Base-by-base conservation (phyloP, 495 filamentous ascomycete genomes). In the Penicillium silybi region DNA sequence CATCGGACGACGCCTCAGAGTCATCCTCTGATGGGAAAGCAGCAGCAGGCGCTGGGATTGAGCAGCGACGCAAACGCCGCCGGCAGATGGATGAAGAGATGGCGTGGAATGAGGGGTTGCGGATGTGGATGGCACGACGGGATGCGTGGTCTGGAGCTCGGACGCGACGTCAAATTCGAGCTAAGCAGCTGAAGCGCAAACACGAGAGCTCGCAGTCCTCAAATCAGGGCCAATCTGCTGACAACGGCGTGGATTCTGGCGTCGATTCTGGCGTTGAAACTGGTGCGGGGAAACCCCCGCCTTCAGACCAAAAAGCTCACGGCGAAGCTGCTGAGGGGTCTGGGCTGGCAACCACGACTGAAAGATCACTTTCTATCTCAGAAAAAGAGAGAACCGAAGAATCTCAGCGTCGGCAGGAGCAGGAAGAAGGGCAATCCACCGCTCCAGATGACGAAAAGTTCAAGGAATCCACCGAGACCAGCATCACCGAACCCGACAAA, bases 131-230 rank as follows among this genome's bases (percentile, higher is more conserved):
- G 41, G 80, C 80, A 29, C 74, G 89, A 44, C 80, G 93, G 37
- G 82, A 97, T 70, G 85, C 82, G 15, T 98, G 93, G 93, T 87
- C 90, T 10, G 85, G 86, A n/a, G 93, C 91, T 3, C 74, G 56
- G 35, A 69, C 65, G 19, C 63, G 61, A 41, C 51, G 62, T 26
- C 61, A 73, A 45, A 59, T 72, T 39, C 57, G 51, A 11, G 47
- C 51, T 4, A 55, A 59, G 13, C 54, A 56, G 15, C 44, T 47
- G 44, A 61, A 58, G 41, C 54, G 44, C 16, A 52, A 52, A n/a
- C 13, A 38, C n/a, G 48, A 41, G 9, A 47, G 18, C 25, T 10
- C 27, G 6, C 44, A 46, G 18, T 20, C 29, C 3, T 23, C 45
- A 7, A 34, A 40, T 27, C 41, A 46, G 19, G 53, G 38, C 16